These are phyloP conservation scores for Rhizophagus sp. DNA, from an alignment of 192 early-diverging fungal genomes.

Conservation along the genomic window DNA sequence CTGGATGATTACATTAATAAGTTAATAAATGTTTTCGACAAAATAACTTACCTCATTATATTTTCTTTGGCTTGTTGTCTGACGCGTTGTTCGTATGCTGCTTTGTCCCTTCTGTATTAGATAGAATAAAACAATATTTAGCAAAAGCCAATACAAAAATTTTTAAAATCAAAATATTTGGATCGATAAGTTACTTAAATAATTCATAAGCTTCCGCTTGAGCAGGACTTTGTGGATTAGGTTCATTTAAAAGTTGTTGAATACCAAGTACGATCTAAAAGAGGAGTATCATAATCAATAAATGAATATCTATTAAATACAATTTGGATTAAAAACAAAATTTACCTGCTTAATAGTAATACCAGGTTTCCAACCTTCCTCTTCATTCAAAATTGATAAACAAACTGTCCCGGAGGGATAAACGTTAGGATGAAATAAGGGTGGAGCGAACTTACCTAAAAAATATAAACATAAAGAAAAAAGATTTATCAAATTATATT, in stretches of 20 bases:
- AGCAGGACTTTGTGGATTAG: neutral
- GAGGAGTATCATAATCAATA: neutral
- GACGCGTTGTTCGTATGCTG: conserved; percentile 57
- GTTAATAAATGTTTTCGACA: neutral
- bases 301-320: neutral
- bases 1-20: neutral
- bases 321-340: neutral
- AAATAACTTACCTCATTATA: neutral
- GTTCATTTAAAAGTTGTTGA: neutral
- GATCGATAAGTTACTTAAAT: conserved; percentile 29
- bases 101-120: conserved; percentile 45
- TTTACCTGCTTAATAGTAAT: conserved; percentile 93
- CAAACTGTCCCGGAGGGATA: conserved; percentile 98
- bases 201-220: conserved; percentile 44
- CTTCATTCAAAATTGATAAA: conserved; percentile 93
- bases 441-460: conserved; percentile 69
- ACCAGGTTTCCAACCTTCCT: conserved; percentile 92
- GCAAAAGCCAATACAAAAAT: neutral
- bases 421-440: conserved; percentile 93
- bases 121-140: neutral
- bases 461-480: neutral
- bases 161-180: neutral
- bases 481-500: neutral
- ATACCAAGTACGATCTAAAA: neutral
- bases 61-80: conserved; percentile 58